phyloP scores from a whole-genome alignment of 352 stramenopile genomes.

The Plasmopara viticola region DNA sequence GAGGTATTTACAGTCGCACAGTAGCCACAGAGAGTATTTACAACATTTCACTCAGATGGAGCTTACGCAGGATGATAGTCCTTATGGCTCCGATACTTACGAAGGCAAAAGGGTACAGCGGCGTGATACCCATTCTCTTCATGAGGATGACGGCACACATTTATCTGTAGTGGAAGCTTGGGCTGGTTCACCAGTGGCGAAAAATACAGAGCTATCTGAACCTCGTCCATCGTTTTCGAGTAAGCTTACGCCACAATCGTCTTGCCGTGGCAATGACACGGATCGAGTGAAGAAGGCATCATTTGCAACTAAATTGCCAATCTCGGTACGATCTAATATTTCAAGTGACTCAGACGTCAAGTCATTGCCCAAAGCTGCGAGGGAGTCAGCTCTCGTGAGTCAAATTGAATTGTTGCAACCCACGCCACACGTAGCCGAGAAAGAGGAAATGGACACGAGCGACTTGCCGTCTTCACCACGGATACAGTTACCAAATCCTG shows the following conservation, averaged over 20 bases:
- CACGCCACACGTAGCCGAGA: neutral
- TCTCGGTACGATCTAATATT: neutral
- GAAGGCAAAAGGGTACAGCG: slow-evolving; percentile 11
- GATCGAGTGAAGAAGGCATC: neutral
- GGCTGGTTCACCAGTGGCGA: slow-evolving; percentile 14
- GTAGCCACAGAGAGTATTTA: slow-evolving; percentile 4
- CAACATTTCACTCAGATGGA: slow-evolving; percentile 2
- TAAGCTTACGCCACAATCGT: neutral
- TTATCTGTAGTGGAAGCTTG: slow-evolving; percentile 17
- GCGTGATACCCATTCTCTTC: slow-evolving; percentile 1
- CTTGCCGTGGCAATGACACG: neutral
- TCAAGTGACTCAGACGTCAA: neutral
- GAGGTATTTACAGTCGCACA: slow-evolving; percentile 37
- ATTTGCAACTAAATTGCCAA: neutral
- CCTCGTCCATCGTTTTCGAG: neutral
- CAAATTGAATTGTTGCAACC: neutral
- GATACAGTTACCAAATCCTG: slow-evolving; percentile 4
- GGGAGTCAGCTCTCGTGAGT: neutral
- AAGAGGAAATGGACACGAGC: neutral
- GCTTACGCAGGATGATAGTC: neutral
- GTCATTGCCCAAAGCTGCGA: neutral
- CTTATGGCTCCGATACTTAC: no score
- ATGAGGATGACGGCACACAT: neutral
- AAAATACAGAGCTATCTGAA: neutral
- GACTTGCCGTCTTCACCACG: neutral